Conservation (phyloP, 257 asterid genomes). For the Eustoma russellianum region DNA sequence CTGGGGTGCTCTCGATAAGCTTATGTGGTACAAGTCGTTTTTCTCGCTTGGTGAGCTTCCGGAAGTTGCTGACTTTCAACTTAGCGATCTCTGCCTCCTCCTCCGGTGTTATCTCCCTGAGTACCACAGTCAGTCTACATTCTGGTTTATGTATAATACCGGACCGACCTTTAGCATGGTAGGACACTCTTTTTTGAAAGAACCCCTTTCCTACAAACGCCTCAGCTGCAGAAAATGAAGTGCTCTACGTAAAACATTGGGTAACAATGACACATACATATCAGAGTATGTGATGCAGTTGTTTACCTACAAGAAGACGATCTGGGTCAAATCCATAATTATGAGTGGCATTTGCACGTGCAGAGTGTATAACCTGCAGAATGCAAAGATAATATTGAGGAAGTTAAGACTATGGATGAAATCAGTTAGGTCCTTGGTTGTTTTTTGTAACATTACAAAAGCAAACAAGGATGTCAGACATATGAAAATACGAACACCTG, state of each 20-base stretch:
- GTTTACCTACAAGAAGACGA: constrained; percentile 81
- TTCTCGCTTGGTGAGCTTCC: constrained; percentile 63
- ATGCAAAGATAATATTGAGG: background rate
- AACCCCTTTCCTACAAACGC: constrained; percentile 90
- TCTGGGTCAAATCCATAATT: constrained; percentile 69
- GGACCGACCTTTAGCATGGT: constrained; percentile 59
- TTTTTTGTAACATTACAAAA: no score
- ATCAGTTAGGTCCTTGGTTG: no score
- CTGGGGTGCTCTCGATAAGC: constrained; percentile 80
- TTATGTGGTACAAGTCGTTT: constrained; percentile 76
- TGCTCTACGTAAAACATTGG: constrained; percentile 2
- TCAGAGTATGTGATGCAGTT: background rate
- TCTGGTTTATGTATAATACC: constrained; percentile 65
- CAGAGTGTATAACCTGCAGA: constrained; percentile 80
- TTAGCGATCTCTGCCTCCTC: constrained; percentile 90
- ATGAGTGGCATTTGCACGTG: constrained; percentile 88
- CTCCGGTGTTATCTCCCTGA: constrained; percentile 75
- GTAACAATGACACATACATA: constrained; percentile 1
- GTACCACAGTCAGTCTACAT: constrained; percentile 77
- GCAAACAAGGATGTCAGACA: no score
- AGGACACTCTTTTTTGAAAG: constrained; percentile 55
- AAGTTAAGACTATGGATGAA: no score
- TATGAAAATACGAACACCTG: no score
- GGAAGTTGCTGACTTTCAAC: constrained; percentile 71
- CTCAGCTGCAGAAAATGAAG: constrained; percentile 46